Base-by-base conservation (phyloP, 495 filamentous ascomycete genomes). In the Penicillium cinerascens region DNA sequence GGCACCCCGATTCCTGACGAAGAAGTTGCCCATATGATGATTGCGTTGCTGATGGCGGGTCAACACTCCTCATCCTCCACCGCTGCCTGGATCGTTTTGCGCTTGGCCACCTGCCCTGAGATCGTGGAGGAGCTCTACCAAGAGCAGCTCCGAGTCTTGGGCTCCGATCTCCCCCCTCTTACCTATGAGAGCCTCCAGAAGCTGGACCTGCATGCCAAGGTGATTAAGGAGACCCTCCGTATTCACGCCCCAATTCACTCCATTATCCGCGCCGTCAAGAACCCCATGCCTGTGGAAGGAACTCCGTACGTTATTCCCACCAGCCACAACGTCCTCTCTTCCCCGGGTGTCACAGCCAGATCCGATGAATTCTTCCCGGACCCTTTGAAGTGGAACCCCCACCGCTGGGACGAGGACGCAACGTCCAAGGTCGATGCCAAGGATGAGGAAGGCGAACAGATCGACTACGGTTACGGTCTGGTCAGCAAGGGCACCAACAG, bases 1-100 rank as follows among this genome's bases (percentile, higher is more conserved):
- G 83, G 83, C 49, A 80, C 67, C 17, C 75, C 73, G 4, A 61
- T 85, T n/a, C 81, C 82, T 0, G 81, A 86, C 53, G 64, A 76
- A 54, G 81, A 86, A 56, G 69, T 85, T 46, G 83, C 82, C 5
- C 80, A 84, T 56, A 85, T 86, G 75, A 85, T 86, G 83, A 86
- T 86, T 51, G 82, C 82, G 13, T 67, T 85, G 15, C 71, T 86
- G 39, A 83, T 85, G 80, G 82, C 82, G 40, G 83, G 83, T 40
- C 83, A 86, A 56, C 82, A 86, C 64, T 83, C 80, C 3, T 78
- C 81, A 3, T 81, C 82, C 10, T 80, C 79, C 1, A 84, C 79
- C 22, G 73, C 72, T 42, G 72, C 81, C 40, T 84, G 82, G 82
- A 84, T 86, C 51, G 60, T 85, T 37, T 65, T 86, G 23, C 78